Evolutionary conservation across 177 flowering plant genomes (phyloP), one percentile per base, ranked within the genome.

Genomic region (Vitis hybrid): DNA sequence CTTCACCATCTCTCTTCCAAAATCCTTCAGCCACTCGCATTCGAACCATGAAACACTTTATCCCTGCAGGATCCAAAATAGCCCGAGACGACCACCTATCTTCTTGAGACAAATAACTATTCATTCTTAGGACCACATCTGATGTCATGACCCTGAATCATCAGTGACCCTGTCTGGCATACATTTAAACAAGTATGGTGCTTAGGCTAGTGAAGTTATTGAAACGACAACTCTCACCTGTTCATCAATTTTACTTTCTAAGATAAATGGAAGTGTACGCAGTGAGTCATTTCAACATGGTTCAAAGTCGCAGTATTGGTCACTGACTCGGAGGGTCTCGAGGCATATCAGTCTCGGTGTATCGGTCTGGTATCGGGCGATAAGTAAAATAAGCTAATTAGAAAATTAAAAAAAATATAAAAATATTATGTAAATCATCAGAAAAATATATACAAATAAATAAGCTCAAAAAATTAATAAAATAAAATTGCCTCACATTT

Each of bases 91-190:
- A 68, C 99, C 99, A 95, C 34, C 99, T 79, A 11, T 98, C 99
- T 76, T 90, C 96, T 78, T 95, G 99, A 7, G 98, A 97, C 58
- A 84, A 77, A 58, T 90, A 93, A 34, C 71, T 77, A 50, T 91
- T 93, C 88, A 90, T 82, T 67, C 76, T 85, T 58, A 93, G 83
- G 70, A 95, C 86, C 49, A 83, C 90, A 78, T 95, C 97, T 1
- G 97, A 95, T 50, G 93, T 79, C 99, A 95, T 93, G 16, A 93
- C 93, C 2, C 99, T 97, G 90, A 80, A 79, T 95, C 94, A 76
- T 95, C 99, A 0, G 98, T 91, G 15, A 93, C 98, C 31, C 91
- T 73, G 50, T 95, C 99, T 0, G 97, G 92, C 10, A 95, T 96
- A 61, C 94, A 95, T 71, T 91, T 95, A 61, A 95, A 61, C 76